Evolutionary conservation across 148 eudicot species (phyloP), one percentile per base, ranked within the genome.

Genomic region (Rhododendron simsii): DNA sequence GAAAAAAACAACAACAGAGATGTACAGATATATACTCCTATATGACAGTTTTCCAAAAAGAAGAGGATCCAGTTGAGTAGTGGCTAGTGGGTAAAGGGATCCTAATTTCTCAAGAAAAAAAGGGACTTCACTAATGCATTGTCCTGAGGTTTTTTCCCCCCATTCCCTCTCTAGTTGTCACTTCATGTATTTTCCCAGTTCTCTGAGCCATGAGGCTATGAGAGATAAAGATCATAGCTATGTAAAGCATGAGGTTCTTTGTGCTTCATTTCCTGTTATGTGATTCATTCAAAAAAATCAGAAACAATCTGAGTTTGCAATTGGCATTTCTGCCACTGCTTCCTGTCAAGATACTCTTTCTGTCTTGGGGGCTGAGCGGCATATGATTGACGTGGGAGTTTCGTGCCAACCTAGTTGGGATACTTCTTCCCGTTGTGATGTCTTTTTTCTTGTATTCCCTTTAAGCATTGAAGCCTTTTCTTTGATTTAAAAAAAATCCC

Each of bases 71-170:
- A 61, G 69, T 41, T 82, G 75, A 18, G n/a, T 44, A 33, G 76
- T 65, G 55, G 76, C 28, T 7, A 20, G 75, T 61, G 50, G 51
- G 51, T 59, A 48, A 47, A 41, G 11, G 48, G 33, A 57, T 82
- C 51, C 74, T 82, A 82, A 82, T 82, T 73, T 41, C 75, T 41
- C 84, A 61, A 83, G 84, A 83, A 83, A 53, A 50, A 83, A 50
- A 50, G 44, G 83, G 28, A 30, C 33, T n/a, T 65, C 44, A 21
- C n/a, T 10, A 18, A 18, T 77, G 47, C 78, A 37, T 26, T 33
- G 20, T 33, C 76, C 76, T 69, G 78, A 18, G 9, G 37, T 5
- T 75, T 33, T 35, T 37, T 37, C 1, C 7, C 41, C 0, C 41
- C 7, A 30, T 73, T 73, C 33, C n/a, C 79, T 11, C 79, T 18